Conservation (phyloP, 768 basidiomycete species). For the Tubosaeta sp. region DNA sequence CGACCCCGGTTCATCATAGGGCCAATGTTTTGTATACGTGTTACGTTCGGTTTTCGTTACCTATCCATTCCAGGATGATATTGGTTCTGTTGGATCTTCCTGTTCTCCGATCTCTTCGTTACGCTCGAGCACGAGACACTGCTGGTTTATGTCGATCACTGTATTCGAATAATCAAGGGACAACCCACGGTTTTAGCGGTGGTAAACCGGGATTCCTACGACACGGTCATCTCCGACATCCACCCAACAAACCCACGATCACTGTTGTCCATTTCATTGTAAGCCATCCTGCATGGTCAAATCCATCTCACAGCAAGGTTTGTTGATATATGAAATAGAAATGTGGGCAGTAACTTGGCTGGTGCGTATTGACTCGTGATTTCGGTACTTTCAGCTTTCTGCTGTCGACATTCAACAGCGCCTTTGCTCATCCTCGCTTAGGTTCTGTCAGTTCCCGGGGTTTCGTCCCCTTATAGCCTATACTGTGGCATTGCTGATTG, state of each 20-base stretch:
- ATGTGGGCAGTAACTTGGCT: not conserved
- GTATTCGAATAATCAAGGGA: not conserved
- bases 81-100: slow-evolving; percentile 1
- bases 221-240: not conserved
- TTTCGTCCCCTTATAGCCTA: not conserved
- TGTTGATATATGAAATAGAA: not conserved
- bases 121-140: not conserved
- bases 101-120: not conserved
- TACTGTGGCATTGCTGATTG: not conserved
- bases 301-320: not conserved
- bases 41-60: slow-evolving; percentile 11
- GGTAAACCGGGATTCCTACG: not conserved
- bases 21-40: not conserved
- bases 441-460: not conserved
- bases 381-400: not conserved
- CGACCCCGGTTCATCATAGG: slow-evolving; percentile 11
- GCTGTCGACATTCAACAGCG: too few species aligned
- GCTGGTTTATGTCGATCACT: not conserved
- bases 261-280: not conserved
- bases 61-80: slow-evolving; percentile 1
- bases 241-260: not conserved
- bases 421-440: not conserved
- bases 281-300: not conserved
- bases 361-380: not conserved
- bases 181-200: not conserved